Percentiles rank a stretch among this genome's conserved stretches.
These are phyloP conservation scores for Scortechinia acanthostroma DNA, from an alignment of 2,329 filamentous ascomycete genomes.

Conservation along the genomic window DNA sequence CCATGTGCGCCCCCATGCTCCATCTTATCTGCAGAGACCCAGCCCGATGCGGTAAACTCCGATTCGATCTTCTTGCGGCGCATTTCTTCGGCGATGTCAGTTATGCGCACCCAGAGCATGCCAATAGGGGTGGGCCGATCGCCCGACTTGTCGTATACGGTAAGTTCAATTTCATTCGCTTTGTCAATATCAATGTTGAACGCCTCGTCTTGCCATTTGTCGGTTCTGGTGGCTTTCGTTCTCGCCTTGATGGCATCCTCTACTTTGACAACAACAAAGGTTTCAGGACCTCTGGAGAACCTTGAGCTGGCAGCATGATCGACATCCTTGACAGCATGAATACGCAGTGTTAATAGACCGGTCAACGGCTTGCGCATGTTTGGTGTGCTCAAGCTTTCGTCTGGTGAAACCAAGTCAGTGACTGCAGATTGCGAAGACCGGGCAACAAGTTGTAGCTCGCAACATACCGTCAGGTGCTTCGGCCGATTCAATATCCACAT, in stretches of 20 bases:
- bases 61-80: slow-evolving; percentile 93
- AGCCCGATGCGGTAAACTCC: slow-evolving; percentile 87
- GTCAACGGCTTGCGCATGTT: slow-evolving; percentile 94
- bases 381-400: slow-evolving; percentile 92
- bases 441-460: too few relatives aligned
- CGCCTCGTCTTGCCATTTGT: slow-evolving; percentile 84
- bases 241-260: slow-evolving; percentile 87
- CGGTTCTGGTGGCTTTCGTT: slow-evolving; percentile 76
- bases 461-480: slow-evolving; percentile 74
- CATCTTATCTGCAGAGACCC: slow-evolving; percentile 97
- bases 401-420: slow-evolving; percentile 34
- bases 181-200: slow-evolving; percentile 95
- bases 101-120: slow-evolving; percentile 91
- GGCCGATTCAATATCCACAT: slow-evolving; percentile 79
- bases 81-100: slow-evolving; percentile 95
- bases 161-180: slow-evolving; percentile 95
- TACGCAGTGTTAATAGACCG: slow-evolving; percentile 77
- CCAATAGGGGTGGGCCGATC: slow-evolving; percentile 89
- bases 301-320: slow-evolving; percentile 80
- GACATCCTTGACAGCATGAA: slow-evolving; percentile 86
- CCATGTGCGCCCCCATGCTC: slow-evolving; percentile 23
- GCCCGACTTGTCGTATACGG: slow-evolving; percentile 89
- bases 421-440: too few relatives aligned
- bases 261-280: slow-evolving; percentile 91
- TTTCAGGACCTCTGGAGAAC: slow-evolving; percentile 87